Conservation (phyloP, 2,329 filamentous ascomycete species). For the Aspergillus sp. region DNA sequence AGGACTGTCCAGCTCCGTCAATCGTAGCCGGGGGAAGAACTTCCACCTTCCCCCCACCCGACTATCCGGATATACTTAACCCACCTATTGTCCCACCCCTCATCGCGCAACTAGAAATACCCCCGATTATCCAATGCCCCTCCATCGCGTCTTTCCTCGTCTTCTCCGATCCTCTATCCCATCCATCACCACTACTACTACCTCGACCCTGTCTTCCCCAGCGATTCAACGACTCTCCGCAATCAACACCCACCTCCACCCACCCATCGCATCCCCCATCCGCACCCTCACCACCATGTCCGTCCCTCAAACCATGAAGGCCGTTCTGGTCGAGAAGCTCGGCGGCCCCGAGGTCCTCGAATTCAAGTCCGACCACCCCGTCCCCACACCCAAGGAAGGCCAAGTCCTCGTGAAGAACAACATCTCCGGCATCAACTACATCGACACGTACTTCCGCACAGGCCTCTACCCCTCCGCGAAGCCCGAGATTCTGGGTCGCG, state of each 20-base stretch:
- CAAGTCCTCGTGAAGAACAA: slow-evolving; percentile 80
- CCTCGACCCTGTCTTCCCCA: neutral
- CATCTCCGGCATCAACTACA: slow-evolving; percentile 80
- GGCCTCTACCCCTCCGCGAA: slow-evolving; percentile 74
- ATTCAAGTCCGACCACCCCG: slow-evolving; percentile 68
- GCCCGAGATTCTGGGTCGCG: slow-evolving; percentile 76
- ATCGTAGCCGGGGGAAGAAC: neutral
- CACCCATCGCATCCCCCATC: slow-evolving; percentile 8
- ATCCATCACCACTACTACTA: neutral
- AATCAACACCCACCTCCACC: slow-evolving; percentile 14
- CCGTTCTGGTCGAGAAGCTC: slow-evolving; percentile 69
- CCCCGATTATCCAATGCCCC: slow-evolving; percentile 4
- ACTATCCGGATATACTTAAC: neutral
- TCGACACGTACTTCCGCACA: slow-evolving; percentile 87
- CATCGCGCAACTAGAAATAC: neutral
- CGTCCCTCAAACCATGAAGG: slow-evolving; percentile 70
- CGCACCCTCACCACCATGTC: slow-evolving; percentile 34
- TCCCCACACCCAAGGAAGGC: slow-evolving; percentile 68
- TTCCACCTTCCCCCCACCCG: neutral
- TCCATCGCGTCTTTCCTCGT: slow-evolving; percentile 5
- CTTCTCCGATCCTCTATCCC: neutral
- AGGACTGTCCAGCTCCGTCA: neutral
- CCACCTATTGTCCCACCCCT: neutral
- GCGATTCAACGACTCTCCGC: slow-evolving; percentile 12
- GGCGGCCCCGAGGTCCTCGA: slow-evolving; percentile 72